These are phyloP conservation scores for Crucihimalaya himalaica DNA, from an alignment of 345 rosid species.

Conservation along the genomic window DNA sequence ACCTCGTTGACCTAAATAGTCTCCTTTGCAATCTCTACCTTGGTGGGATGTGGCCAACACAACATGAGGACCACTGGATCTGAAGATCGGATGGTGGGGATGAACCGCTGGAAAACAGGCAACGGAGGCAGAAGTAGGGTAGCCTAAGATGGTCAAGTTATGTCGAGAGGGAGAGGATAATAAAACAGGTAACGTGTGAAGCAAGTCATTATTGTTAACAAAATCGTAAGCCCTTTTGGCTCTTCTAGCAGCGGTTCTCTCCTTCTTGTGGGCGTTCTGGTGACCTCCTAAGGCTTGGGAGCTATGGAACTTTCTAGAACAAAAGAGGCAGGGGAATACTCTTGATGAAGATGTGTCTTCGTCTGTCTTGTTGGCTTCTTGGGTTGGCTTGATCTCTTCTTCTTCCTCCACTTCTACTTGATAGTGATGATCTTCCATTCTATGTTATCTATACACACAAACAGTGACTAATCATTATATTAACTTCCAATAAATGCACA, in stretches of 20 bases:
- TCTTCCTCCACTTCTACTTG: conserved; percentile 42
- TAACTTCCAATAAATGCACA: not conserved
- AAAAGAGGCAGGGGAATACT: conserved; percentile 73
- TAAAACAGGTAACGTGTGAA: conserved; percentile 40
- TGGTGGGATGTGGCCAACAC: conserved; percentile 32
- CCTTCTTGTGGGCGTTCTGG: conserved; percentile 95
- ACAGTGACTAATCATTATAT: not conserved
- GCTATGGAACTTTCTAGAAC: conserved; percentile 81
- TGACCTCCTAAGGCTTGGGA: conserved; percentile 97
- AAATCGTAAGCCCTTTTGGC: conserved; percentile 60
- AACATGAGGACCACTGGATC: conserved; percentile 41
- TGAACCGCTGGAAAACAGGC: conserved; percentile 38
- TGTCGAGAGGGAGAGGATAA: conserved; percentile 47
- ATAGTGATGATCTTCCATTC: conserved; percentile 30
- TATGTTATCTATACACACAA: not conserved
- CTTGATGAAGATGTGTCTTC: conserved; percentile 45
- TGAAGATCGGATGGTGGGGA: conserved; percentile 29
- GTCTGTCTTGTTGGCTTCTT: conserved; percentile 31
- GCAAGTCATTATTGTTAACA: conserved; percentile 35
- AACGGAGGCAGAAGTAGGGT: conserved; percentile 53
- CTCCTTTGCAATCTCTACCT: conserved; percentile 48
- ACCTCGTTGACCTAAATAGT: conserved; percentile 23
- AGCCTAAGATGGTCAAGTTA: conserved; percentile 45
- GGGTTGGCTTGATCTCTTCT: conserved; percentile 36
- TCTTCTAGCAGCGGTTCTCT: conserved; percentile 72